Evolutionary conservation across 306 rosid species (phyloP).

Genomic region (Vachellia pachyceras): DNA sequence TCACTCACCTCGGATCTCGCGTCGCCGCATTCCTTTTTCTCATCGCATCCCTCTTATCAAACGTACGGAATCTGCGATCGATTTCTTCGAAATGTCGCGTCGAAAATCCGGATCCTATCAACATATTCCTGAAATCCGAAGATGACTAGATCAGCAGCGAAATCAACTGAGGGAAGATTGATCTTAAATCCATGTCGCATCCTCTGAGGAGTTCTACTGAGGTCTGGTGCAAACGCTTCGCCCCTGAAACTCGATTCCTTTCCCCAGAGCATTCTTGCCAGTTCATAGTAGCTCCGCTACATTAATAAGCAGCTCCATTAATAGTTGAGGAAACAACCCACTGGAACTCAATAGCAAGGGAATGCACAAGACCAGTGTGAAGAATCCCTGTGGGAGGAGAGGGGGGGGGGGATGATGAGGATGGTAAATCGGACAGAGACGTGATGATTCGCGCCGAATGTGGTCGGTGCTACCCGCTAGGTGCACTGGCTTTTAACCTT

Average conservation of each 20-base stretch:
- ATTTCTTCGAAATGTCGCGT: constrained; percentile 82
- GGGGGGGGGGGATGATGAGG: constrained; percentile 33
- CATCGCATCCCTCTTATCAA: constrained; percentile 59
- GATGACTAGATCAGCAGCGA: constrained; percentile 83
- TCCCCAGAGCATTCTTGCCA: constrained; percentile 49
- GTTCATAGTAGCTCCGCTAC: constrained; percentile 66
- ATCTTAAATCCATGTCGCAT: constrained; percentile 77
- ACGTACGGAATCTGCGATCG: constrained; percentile 63
- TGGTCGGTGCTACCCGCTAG: too few species aligned
- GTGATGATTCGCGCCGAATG: too few species aligned
- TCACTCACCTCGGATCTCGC: constrained; percentile 63
- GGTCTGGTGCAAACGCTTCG: constrained; percentile 39
- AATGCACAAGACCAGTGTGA: constrained; percentile 76
- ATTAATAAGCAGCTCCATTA: constrained; percentile 76
- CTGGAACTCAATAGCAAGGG: constrained; percentile 90
- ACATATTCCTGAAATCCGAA: constrained; percentile 91
- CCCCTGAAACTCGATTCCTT: constrained; percentile 36
- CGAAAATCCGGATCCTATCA: constrained; percentile 84
- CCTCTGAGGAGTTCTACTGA: constrained; percentile 83
- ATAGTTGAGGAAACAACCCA: constrained; percentile 90
- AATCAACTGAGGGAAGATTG: constrained; percentile 73
- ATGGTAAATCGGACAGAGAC: too few species aligned
- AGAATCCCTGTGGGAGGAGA: too few species aligned
- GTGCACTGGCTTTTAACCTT: too few species aligned
- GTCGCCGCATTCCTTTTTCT: constrained; percentile 76